Evolutionary conservation across 2,329 filamentous ascomycete species (phyloP).

Genomic region (Cryoendolithus antarcticus): DNA sequence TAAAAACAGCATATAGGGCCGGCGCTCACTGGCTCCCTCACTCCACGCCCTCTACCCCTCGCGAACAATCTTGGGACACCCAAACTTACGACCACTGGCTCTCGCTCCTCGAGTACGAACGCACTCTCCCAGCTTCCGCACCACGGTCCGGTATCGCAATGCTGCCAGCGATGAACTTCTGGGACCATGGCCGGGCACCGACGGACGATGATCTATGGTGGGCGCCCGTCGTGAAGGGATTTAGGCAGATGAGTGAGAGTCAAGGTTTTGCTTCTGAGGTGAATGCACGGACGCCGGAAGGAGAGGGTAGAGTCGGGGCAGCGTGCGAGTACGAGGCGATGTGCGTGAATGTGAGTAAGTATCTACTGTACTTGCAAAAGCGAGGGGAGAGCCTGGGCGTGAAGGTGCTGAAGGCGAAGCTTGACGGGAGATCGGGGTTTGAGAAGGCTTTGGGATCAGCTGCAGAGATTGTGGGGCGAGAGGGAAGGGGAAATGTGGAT

Average conservation of each 20-base stretch:
- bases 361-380: conserved; percentile 26
- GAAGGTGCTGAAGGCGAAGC: conserved; percentile 15
- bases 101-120: neutral
- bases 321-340: conserved; percentile 24
- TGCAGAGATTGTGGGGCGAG: conserved; percentile 9
- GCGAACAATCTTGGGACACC: conserved; percentile 30
- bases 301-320: conserved; percentile 12
- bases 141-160: conserved; percentile 2
- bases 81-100: conserved; percentile 33
- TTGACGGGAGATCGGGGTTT: conserved; percentile 21
- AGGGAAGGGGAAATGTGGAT: conserved; percentile 10
- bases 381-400: conserved; percentile 17
- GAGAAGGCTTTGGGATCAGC: conserved; percentile 17
- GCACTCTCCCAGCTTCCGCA: neutral
- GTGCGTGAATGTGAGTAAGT: conserved; percentile 26
- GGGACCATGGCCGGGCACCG: neutral
- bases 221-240: conserved; percentile 24
- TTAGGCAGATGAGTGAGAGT: conserved; percentile 12
- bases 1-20: conserved; percentile 22
- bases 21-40: conserved; percentile 38
- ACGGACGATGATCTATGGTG: conserved; percentile 26
- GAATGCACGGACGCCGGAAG: conserved; percentile 12
- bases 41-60: conserved; percentile 20
- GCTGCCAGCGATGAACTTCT: conserved; percentile 6
- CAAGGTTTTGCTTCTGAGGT: conserved; percentile 11